Percentiles rank a stretch among this genome's conserved stretches.
Evolutionary conservation across 139 green algal species (phyloP).

Genomic region (Chlamydomonas sp.): DNA sequence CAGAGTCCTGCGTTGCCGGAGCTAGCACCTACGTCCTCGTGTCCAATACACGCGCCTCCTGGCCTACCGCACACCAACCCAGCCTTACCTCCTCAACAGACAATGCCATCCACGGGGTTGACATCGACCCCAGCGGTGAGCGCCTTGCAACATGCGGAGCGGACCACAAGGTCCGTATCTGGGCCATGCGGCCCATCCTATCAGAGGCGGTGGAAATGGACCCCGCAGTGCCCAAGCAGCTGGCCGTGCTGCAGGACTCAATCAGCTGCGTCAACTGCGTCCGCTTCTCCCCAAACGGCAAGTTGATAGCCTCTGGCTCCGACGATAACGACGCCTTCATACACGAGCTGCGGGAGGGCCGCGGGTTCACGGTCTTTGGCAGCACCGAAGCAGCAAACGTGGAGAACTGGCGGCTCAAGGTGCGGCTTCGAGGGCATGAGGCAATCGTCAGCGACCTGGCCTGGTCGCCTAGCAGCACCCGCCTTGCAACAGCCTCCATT

Average conservation of each 20-base stretch:
- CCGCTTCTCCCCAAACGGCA: conserved; percentile 79
- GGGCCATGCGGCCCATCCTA: conserved; percentile 73
- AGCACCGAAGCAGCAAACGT: conserved; percentile 69
- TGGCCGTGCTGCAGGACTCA: conserved; percentile 87
- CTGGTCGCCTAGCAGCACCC: conserved; percentile 81
- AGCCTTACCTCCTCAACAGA: not conserved
- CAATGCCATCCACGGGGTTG: conserved; percentile 72
- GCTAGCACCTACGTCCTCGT: not conserved
- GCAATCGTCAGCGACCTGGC: conserved; percentile 89
- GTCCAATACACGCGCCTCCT: not conserved
- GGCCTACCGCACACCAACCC: not conserved
- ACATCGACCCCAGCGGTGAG: conserved; percentile 67
- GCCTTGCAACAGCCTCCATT: conserved; percentile 83
- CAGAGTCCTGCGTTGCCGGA: too few relatives aligned
- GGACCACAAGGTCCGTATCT: conserved; percentile 80
- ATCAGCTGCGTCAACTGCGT: conserved; percentile 81
- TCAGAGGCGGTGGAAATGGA: conserved; percentile 65
- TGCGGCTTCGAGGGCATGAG: conserved; percentile 78
- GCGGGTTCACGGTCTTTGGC: conserved; percentile 60
- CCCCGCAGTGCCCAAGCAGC: conserved; percentile 57
- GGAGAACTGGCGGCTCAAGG: conserved; percentile 87
- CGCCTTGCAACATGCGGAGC: conserved; percentile 80
- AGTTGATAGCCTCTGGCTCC: conserved; percentile 72
- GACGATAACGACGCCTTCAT: conserved; percentile 78
- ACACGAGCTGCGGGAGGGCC: conserved; percentile 72